phyloP scores from a whole-genome alignment of 192 early-diverging fungal species.

The Backusella australiensis region DNA sequence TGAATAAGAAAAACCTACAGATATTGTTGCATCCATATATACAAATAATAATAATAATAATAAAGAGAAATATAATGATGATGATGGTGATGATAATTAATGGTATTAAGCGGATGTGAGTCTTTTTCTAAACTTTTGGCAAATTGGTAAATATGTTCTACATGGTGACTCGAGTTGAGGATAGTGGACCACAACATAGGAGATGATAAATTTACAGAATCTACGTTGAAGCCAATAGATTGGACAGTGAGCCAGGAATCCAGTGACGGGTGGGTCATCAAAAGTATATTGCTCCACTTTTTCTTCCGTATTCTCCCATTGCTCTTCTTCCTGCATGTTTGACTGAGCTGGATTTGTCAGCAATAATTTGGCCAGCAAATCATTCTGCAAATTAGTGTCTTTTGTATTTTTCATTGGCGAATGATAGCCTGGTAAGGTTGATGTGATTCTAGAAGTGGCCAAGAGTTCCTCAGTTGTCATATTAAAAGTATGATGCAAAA shows the following conservation, averaged over 20 bases:
- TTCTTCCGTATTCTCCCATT: background rate
- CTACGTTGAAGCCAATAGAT: conserved; percentile 11
- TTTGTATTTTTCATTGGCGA: background rate
- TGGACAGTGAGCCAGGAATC: background rate
- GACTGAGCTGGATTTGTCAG: background rate
- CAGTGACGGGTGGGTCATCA: background rate
- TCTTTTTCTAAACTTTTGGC: conserved; percentile 10
- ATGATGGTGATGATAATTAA: background rate
- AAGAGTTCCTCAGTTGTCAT: conserved; percentile 17
- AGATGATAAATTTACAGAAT: conserved; percentile 13
- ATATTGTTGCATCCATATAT: background rate
- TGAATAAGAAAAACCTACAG: background rate
- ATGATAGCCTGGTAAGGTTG: background rate
- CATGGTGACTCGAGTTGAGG: conserved; percentile 12
- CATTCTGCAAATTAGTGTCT: background rate
- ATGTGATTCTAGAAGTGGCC: background rate
- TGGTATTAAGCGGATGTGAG: background rate
- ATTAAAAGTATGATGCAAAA: conserved; percentile 12
- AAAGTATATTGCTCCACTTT: background rate
- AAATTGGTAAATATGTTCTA: conserved; percentile 15
- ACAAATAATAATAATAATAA: background rate
- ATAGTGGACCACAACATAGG: conserved; percentile 9
- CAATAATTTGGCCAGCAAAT: conserved; percentile 2
- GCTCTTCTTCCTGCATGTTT: background rate
- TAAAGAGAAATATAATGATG: background rate